These are phyloP conservation scores for Leccinum subrobustum DNA, from an alignment of 1,284 basidiomycete genomes.

Conservation along the genomic window DNA sequence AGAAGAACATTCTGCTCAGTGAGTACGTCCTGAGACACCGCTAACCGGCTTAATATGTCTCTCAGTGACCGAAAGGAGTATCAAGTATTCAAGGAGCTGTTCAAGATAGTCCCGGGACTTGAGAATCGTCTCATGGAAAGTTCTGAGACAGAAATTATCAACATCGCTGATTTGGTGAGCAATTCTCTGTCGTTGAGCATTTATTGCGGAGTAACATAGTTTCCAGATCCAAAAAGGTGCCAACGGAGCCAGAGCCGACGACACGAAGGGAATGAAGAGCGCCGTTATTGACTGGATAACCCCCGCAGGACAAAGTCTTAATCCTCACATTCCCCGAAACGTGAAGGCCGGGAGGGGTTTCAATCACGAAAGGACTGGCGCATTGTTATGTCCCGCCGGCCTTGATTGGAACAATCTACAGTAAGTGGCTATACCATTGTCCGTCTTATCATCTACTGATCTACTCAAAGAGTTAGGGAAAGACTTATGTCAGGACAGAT, in stretches of 20 bases:
- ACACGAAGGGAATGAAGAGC: neutral
- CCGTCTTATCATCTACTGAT: neutral
- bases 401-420: neutral
- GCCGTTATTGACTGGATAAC: neutral
- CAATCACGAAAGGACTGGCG: neutral
- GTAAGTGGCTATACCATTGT: neutral
- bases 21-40: too few species aligned
- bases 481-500: neutral
- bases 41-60: neutral
- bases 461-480: neutral
- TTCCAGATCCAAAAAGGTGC: neutral
- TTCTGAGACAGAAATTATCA: neutral
- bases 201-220: fast-evolving
- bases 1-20: too few species aligned
- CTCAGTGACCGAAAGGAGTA: neutral
- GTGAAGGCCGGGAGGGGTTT: neutral
- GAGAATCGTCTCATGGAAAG: neutral
- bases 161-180: neutral
- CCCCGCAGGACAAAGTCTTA: neutral
- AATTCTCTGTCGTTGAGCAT: neutral
- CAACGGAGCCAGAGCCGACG: neutral
- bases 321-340: neutral
- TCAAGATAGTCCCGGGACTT: neutral
- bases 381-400: neutral
- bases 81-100: neutral